Evolutionary conservation across 495 filamentous ascomycete species (phyloP).

Genomic region (Penicillium arizonense): DNA sequence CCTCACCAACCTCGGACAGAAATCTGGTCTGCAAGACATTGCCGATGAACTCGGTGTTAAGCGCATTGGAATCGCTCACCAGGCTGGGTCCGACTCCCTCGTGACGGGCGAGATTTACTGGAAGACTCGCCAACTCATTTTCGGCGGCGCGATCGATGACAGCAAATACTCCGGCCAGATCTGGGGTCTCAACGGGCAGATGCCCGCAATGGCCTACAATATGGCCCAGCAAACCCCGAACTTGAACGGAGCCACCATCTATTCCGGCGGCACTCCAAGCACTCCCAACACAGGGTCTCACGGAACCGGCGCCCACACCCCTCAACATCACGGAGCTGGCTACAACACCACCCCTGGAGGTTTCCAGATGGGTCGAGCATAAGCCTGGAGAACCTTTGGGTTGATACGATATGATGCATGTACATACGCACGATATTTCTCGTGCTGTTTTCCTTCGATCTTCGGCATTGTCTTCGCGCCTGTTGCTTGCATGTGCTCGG

Average conservation of each 20-base stretch:
- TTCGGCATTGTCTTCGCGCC: constrained; percentile 28
- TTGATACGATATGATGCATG: constrained; percentile 34
- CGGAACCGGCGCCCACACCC: constrained; percentile 55
- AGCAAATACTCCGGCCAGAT: constrained; percentile 79
- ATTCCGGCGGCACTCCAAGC: constrained; percentile 63
- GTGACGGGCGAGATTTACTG: constrained; percentile 94
- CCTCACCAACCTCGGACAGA: constrained; percentile 74
- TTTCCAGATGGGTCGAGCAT: constrained; percentile 44
- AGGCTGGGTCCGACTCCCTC: constrained; percentile 87
- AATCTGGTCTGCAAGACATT: constrained; percentile 87
- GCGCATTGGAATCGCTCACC: constrained; percentile 80
- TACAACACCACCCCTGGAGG: constrained; percentile 67
- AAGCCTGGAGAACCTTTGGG: constrained; percentile 14
- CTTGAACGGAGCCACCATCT: constrained; percentile 58
- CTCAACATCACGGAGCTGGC: constrained; percentile 48
- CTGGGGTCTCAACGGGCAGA: constrained; percentile 77
- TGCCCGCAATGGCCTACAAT: constrained; percentile 45
- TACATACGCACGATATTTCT: constrained; percentile 28
- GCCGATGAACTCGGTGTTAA: constrained; percentile 89
- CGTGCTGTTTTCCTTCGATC: constrained; percentile 24
- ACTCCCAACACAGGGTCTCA: constrained; percentile 62
- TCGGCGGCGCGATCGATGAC: constrained; percentile 72
- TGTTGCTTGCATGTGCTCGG: constrained; percentile 19
- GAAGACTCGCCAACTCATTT: constrained; percentile 79
- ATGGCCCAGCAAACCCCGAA: constrained; percentile 49